Base-by-base conservation (phyloP, 768 basidiomycete genomes). In the Pleurotus pulmonarius region DNA sequence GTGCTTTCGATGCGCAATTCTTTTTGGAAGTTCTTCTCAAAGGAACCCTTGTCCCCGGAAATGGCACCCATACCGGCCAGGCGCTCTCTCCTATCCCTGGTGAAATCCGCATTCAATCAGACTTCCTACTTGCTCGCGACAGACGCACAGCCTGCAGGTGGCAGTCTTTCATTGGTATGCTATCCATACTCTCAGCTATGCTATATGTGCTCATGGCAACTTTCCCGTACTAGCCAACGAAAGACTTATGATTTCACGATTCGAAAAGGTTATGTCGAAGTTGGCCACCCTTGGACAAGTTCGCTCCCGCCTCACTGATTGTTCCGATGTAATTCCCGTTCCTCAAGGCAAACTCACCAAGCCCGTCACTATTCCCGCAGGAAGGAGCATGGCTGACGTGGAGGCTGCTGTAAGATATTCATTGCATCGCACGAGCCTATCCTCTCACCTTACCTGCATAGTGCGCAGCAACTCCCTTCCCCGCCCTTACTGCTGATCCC, bases 81-180 rank as follows among this genome's bases (percentile, higher is more conserved):
- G 57, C 65, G 16, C 2, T 56, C 26, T 67, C 61, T 18, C 61
- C 58, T 22, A 56, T 73, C 3, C 59, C 57, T 6, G 67, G 69
- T 3, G 70, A 71, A 53, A 61, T 70, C 46, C 68, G 69, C 20
- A 60, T 71, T 11, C 67, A 69, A 49, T 69, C 69, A 7, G 70
- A 71, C 56, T 55, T 55, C 29, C 56, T 46, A 3, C 25, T 70
- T 15, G 66, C 68, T 18, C 65, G 67, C 15, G 64, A 70, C 52
- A 25, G 59, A 38, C 66, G 67, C 34, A 76, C 75, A 18, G 73
- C 75, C 13, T 76, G 75, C 64, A 57, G 64, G 52, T 77, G 75
- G 75, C 75, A 77, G 57, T 64, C 67, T 3, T 69, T 70, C 61
- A 65, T 75, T 45, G 55, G 69, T 69, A 49, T 54, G 61, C 44